Percentiles rank a stretch among this genome's conserved stretches.
phyloP scores from a whole-genome alignment of 768 basidiomycete species.

The Tubosaeta brunneosetosa region DNA sequence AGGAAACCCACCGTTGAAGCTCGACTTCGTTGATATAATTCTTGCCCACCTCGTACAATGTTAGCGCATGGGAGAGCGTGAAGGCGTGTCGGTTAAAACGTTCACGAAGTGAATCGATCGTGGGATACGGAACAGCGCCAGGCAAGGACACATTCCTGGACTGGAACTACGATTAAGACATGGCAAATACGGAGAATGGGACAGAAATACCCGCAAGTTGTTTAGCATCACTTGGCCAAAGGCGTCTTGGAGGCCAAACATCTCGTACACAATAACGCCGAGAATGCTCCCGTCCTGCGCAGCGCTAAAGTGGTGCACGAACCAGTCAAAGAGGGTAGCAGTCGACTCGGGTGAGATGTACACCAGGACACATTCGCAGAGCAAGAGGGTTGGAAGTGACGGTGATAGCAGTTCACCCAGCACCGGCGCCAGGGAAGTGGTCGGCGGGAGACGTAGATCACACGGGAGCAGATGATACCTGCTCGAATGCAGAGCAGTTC shows the following conservation, averaged over 20 bases:
- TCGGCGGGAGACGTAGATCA: conserved; percentile 64
- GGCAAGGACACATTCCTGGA: conserved; percentile 69
- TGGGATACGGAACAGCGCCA: conserved; percentile 61
- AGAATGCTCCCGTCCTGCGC: conserved; percentile 22
- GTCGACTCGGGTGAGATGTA: conserved; percentile 70
- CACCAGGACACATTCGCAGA: conserved; percentile 90
- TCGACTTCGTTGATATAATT: conserved; percentile 46
- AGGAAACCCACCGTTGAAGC: conserved; percentile 47
- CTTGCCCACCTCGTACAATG: conserved; percentile 65
- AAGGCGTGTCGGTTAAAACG: conserved; percentile 63
- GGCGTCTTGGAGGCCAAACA: conserved; percentile 81
- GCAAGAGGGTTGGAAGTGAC: conserved; percentile 63
- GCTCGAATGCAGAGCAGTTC: conserved; percentile 49
- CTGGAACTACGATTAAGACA: conserved; percentile 33
- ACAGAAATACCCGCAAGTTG: conserved; percentile 65
- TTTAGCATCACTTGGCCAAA: conserved; percentile 93
- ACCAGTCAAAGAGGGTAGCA: conserved; percentile 63
- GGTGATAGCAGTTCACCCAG: conserved; percentile 48
- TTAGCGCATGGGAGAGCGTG: conserved; percentile 48
- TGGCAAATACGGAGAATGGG: not conserved
- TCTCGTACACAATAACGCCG: conserved; percentile 80
- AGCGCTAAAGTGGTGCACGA: conserved; percentile 46
- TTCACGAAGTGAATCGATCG: conserved; percentile 45
- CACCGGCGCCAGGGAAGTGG: conserved; percentile 40
- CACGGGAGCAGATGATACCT: conserved; percentile 62